phyloP scores from a whole-genome alignment of 2,329 filamentous ascomycete species.

The Stemphylium vesicarium region DNA sequence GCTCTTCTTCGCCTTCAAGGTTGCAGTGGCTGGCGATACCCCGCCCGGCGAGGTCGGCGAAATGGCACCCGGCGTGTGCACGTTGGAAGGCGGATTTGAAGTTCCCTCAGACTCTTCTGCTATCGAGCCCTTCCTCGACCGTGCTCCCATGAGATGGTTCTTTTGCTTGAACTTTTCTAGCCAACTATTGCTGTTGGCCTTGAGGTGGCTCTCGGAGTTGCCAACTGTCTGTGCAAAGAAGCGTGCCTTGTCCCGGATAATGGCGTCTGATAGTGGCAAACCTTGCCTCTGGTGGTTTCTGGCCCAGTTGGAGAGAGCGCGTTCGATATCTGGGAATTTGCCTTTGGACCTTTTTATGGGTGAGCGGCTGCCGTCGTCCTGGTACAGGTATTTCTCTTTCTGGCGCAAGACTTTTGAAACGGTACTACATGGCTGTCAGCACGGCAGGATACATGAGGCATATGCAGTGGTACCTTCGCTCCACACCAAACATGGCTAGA shows the following conservation, averaged over 20 bases:
- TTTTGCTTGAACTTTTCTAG: constrained; percentile 96
- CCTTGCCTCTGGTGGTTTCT: constrained; percentile 81
- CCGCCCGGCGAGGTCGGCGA: constrained; percentile 76
- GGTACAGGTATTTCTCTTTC: constrained; percentile 90
- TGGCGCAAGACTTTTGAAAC: constrained; percentile 97
- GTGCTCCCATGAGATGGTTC: constrained; percentile 66
- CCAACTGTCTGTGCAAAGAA: constrained; percentile 79
- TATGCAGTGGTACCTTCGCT: constrained; percentile 76
- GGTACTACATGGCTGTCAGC: constrained; percentile 66
- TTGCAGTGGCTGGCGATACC: constrained; percentile 73
- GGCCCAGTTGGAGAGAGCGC: constrained; percentile 86
- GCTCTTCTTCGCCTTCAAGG: constrained; percentile 66
- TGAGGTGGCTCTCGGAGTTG: constrained; percentile 73
- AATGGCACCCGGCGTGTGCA: constrained; percentile 68
- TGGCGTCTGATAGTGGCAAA: constrained; percentile 74
- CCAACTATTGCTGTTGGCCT: constrained; percentile 77
- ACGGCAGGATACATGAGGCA: constrained; percentile 11
- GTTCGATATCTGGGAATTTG: constrained; percentile 89
- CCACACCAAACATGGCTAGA: constrained; percentile 86
- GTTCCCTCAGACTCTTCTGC: constrained; percentile 71
- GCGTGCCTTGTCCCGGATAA: constrained; percentile 82
- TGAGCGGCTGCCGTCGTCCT: constrained; percentile 78
- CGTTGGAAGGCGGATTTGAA: constrained; percentile 63
- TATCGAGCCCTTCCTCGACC: constrained; percentile 61
- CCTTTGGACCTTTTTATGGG: constrained; percentile 83